Conservation (phyloP, 2,329 filamentous ascomycete genomes). For the Aspergillus transmontanensis region DNA sequence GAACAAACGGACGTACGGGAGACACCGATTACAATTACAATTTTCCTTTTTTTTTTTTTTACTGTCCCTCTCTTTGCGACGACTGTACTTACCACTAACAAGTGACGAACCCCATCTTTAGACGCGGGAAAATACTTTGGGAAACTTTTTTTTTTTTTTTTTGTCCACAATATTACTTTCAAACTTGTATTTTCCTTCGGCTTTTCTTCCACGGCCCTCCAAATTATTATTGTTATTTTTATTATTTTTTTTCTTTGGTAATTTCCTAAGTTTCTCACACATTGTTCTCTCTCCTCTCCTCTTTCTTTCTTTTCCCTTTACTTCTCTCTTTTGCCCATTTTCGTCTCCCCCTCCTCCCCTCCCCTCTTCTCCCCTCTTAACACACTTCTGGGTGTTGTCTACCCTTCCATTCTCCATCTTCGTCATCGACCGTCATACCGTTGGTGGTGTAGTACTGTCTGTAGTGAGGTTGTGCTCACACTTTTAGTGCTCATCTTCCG, state of each 20-base stretch:
- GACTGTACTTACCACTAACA: constrained; percentile 6
- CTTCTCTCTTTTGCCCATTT: constrained; percentile 21
- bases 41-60: constrained; percentile 7
- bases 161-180: constrained; percentile 18
- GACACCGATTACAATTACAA: constrained; percentile 11
- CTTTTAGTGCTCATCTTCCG: constrained; percentile 24
- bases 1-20: constrained; percentile 25
- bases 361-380: constrained; percentile 22
- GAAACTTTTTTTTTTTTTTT: constrained; percentile 4
- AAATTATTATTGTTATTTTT: constrained; percentile 23
- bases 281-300: constrained; percentile 13
- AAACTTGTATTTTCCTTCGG: constrained; percentile 17
- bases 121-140: not conserved
- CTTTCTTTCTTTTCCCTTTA: constrained; percentile 13
- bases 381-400: constrained; percentile 21
- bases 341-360: constrained; percentile 25
- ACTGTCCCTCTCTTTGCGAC: constrained; percentile 9
- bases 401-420: constrained; percentile 21
- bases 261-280: constrained; percentile 7
- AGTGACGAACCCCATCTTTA: constrained; percentile 1
- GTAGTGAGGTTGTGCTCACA: constrained; percentile 24
- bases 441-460: constrained; percentile 24
- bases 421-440: constrained; percentile 14
- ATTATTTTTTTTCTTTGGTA: constrained; percentile 14
- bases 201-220: constrained; percentile 21